phyloP scores from a whole-genome alignment of 768 basidiomycete species.

The Flagelloscypha sp. region DNA sequence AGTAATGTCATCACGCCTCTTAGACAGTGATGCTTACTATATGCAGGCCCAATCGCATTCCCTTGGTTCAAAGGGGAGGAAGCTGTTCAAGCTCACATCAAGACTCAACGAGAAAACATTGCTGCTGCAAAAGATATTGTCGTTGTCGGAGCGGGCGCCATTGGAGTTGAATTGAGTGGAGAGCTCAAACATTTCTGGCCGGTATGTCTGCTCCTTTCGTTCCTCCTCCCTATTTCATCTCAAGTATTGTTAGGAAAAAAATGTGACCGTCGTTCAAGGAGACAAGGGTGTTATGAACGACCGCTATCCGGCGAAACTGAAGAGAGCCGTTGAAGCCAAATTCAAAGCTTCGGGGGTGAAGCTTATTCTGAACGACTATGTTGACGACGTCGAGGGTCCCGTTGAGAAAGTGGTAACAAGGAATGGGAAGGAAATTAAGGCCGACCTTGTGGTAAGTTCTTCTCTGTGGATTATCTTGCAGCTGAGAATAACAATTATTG shows the following conservation, averaged over 20 bases:
- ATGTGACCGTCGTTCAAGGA: slow-evolving; percentile 57
- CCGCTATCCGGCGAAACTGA: slow-evolving; percentile 46
- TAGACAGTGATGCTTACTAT: no score
- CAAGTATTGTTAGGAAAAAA: slow-evolving; percentile 26
- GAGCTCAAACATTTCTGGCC: slow-evolving; percentile 34
- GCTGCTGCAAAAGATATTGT: slow-evolving; percentile 35
- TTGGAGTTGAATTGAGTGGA: slow-evolving; percentile 38
- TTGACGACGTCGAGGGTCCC: slow-evolving; percentile 35
- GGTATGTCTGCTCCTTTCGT: slow-evolving; percentile 18
- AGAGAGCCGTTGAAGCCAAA: slow-evolving; percentile 35
- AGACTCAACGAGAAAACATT: slow-evolving; percentile 25
- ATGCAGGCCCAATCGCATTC: slow-evolving; percentile 38
- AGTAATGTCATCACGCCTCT: no score
- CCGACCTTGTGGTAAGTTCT: slow-evolving; percentile 56
- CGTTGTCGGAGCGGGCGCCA: slow-evolving; percentile 49
- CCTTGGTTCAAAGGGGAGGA: slow-evolving; percentile 27
- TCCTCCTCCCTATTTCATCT: neutral
- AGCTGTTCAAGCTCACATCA: slow-evolving; percentile 19
- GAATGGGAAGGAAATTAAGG: slow-evolving; percentile 38
- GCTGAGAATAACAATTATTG: no score
- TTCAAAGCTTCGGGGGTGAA: slow-evolving; percentile 38
- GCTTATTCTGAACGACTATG: slow-evolving; percentile 42
- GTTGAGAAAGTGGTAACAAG: slow-evolving; percentile 36
- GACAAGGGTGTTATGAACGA: slow-evolving; percentile 45
- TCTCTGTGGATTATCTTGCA: neutral